phyloP scores from a whole-genome alignment of 1,139 yeast genomes.

The Yamadazyma diospyri region DNA sequence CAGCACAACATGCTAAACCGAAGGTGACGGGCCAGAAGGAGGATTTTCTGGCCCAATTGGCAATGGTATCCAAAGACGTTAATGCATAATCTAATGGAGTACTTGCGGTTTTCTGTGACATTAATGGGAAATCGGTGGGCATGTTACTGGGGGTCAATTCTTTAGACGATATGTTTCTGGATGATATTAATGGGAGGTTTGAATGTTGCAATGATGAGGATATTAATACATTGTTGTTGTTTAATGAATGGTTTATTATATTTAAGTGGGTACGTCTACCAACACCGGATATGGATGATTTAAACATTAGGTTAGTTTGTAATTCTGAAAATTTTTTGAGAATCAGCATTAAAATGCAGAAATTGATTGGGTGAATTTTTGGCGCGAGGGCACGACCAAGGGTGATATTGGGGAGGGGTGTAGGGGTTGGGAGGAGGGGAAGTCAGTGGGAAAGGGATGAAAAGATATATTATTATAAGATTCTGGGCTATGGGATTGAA shows the following conservation, averaged over 20 bases:
- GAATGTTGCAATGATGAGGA: neutral
- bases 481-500: too few species aligned
- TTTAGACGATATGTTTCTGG: slow-evolving; percentile 36
- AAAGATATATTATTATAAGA: too few species aligned
- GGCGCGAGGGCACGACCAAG: slow-evolving; percentile 6
- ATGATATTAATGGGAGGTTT: neutral
- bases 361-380: slow-evolving; percentile 14
- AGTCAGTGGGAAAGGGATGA: neutral
- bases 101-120: slow-evolving; percentile 42
- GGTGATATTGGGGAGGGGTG: neutral
- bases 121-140: slow-evolving; percentile 45
- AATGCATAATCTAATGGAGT: slow-evolving; percentile 74
- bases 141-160: slow-evolving; percentile 43
- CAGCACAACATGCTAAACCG: slow-evolving; percentile 91
- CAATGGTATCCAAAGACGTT: slow-evolving; percentile 79
- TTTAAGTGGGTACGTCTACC: slow-evolving; percentile 13
- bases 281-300: slow-evolving; percentile 7
- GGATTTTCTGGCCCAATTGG: slow-evolving; percentile 91
- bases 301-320: slow-evolving; percentile 1
- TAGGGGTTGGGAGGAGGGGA: neutral
- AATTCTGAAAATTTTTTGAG: slow-evolving; percentile 9
- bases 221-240: slow-evolving; percentile 1
- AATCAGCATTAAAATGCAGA: slow-evolving; percentile 17
- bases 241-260: slow-evolving; percentile 3
- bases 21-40: slow-evolving; percentile 94